A percentile compares a stretch with the other conserved stretches of the same genome.
phyloP scores from a whole-genome alignment of 805 yeast genomes.

The Nakazawaea wyomingensis region DNA sequence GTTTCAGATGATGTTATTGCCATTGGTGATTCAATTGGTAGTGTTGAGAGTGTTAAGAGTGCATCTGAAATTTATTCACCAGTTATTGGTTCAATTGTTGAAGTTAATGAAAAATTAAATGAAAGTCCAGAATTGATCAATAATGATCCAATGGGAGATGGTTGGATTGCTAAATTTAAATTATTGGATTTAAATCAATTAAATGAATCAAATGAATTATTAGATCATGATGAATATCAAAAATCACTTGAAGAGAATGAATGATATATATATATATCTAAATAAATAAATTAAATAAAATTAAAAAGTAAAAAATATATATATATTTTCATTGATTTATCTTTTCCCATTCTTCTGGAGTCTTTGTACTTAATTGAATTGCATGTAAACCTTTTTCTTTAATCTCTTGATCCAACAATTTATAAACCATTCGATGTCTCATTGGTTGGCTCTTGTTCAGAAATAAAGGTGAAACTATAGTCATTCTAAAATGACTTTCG shows the following conservation, averaged over 20 bases:
- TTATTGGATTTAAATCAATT: conserved; percentile 37
- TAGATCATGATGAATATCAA: conserved; percentile 53
- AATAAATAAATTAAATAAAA: conserved; percentile 6
- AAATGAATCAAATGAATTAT: conserved; percentile 35
- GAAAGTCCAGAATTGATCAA: conserved; percentile 75
- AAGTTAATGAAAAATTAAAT: conserved; percentile 61
- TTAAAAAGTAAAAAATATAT: too few relatives aligned
- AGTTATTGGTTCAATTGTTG: conserved; percentile 69
- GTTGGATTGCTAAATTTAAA: conserved; percentile 84
- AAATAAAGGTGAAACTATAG: conserved; percentile 66
- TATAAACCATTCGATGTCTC: conserved; percentile 75
- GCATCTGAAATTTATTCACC: conserved; percentile 94
- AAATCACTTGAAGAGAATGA: conserved; percentile 53
- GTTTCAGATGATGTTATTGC: conserved; percentile 37
- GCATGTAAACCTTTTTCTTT: conserved; percentile 77
- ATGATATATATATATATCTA: conserved; percentile 5
- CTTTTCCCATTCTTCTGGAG: conserved; percentile 49
- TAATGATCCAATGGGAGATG: conserved; percentile 87
- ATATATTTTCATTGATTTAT: too few relatives aligned
- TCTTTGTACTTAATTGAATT: conserved; percentile 76
- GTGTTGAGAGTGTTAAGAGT: conserved; percentile 91
- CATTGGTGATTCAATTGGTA: conserved; percentile 81
- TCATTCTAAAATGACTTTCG: conserved; percentile 81
- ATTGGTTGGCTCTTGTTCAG: conserved; percentile 59
- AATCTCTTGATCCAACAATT: conserved; percentile 66